Conservation (phyloP, 2,329 filamentous ascomycete species). For the Botrytis porri region DNA sequence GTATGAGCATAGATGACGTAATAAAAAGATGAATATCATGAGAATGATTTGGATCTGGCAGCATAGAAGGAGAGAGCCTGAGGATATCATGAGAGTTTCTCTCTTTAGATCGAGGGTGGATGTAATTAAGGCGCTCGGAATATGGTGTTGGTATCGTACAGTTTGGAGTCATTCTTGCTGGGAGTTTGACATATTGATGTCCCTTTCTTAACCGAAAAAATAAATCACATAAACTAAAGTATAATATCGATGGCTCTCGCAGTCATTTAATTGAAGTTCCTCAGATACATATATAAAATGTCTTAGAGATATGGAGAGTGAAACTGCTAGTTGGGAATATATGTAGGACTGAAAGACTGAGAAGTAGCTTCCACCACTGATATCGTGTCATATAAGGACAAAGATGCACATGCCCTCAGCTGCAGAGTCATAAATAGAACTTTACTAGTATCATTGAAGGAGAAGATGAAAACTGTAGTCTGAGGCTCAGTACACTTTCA, state of each 20-base stretch:
- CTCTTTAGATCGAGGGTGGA: background rate
- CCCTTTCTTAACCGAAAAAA: background rate
- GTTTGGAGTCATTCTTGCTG: background rate
- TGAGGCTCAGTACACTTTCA: background rate
- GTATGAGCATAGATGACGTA: background rate
- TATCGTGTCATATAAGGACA: background rate
- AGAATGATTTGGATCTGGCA: background rate
- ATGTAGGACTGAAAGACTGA: background rate
- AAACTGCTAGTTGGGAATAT: fast-evolving
- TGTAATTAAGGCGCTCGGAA: background rate
- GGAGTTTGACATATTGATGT: background rate
- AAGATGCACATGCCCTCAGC: background rate
- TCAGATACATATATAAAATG: background rate
- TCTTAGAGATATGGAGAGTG: background rate
- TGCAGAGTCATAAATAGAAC: background rate
- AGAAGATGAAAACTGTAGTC: background rate
- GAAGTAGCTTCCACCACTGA: background rate
- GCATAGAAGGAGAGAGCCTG: background rate
- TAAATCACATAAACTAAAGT: background rate
- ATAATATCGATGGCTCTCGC: background rate
- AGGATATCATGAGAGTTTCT: background rate
- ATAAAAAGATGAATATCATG: background rate
- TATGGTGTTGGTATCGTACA: fast-evolving
- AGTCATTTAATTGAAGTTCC: background rate
- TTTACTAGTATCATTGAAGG: background rate